Evolutionary conservation across 1,139 yeast species (phyloP), one percentile per base, ranked within the genome.

Genomic region (Petasospora rhodanensis): DNA sequence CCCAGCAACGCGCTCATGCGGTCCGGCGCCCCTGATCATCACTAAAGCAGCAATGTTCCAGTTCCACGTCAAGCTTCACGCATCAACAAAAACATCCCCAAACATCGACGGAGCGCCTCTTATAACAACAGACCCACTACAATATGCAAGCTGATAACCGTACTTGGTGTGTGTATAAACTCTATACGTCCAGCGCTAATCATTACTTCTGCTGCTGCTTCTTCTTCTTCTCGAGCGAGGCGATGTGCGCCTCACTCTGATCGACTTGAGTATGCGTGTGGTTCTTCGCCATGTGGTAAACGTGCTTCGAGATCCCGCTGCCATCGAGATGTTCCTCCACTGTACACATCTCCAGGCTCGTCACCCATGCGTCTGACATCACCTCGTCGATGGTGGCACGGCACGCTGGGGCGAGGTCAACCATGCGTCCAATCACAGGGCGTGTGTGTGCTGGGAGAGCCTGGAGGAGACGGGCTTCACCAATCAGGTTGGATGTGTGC

Each of bases 231-330:
- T 89, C 96, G 47, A 86, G 71, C 33, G 93, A 83, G 12, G 96
- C 96, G 61, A 89, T 89, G 58, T 89, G 97, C 0, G 96, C 97
- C 50, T 85, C 94, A 39, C 86, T 79, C 56, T 85, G 95, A 49
- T 86, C 95, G 32, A 89, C 96, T 48, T 76, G 77, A 1, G 96
- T 84, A 55, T 89, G 97, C 27, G 68, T 70, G 55, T 89, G 97
- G 51, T 75, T 79, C 4, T 63, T 60, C 26, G 74, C 70, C 35
- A 55, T 42, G 19, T 40, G 55, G 12, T 56, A 48, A 15, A 61
- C 52, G 15, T 55, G 50, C 18, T 49, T 47, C 18, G 58, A 45
- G 24, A 60, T 52, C 2, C 66, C 67, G 21, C 55, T 45, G 12
- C 51, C 58, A 33, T 53, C 59, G 22, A 59, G 41, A 11, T 63